Evolutionary conservation across 176 grass and related monocot species (phyloP), one percentile per base, ranked within the genome.

Genomic region (Triticum timopheevii): DNA sequence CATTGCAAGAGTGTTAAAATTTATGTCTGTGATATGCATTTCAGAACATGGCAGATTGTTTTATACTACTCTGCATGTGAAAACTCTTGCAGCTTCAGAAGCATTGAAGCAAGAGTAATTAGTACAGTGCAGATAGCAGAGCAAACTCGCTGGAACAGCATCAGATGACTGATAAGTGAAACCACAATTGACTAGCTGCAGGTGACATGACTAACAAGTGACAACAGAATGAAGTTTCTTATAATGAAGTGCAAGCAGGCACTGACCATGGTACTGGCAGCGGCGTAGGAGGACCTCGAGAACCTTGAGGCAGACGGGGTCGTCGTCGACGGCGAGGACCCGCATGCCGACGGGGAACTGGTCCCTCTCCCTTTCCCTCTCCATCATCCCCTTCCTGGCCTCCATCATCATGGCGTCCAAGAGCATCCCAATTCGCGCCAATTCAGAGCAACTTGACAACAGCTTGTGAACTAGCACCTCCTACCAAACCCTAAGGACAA

Each of bases 341-440:
- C 91, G 87, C 93, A 95, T 93, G 15, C 91, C 95, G 7, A 86
- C 82, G 5, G 95, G 95, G 76, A 97, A 91, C 87, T 83, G 88
- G 19, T 88, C 79, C 42, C 76, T 91, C 39, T 59, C 84, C 49
- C 74, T 31, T 63, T 90, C 36, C 52, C 15, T 39, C 47, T 22
- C 84, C 87, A 66, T 78, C 73, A 82, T 11, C 16, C 30, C 70
- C 73, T 76, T 80, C 74, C 77, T 87, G 38, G 87, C 85, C 56
- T 90, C 85, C 73, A 77, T 84, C 68, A 64, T 68, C 82, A 84
- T 62, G 8, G 85, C 39, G 27, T 52, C 56, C 69, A 85, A 24
- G 61, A 82, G 36, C 87, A 86, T 83, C 75, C 61, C 84, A 66
- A 61, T 77, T 85, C 9, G 58, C 7, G 19, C 42, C 19, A 22